Percentiles rank a stretch among this genome's conserved stretches.
Evolutionary conservation across 2,329 filamentous ascomycete species (phyloP).

Genomic region (Colletotrichum tofieldiae): DNA sequence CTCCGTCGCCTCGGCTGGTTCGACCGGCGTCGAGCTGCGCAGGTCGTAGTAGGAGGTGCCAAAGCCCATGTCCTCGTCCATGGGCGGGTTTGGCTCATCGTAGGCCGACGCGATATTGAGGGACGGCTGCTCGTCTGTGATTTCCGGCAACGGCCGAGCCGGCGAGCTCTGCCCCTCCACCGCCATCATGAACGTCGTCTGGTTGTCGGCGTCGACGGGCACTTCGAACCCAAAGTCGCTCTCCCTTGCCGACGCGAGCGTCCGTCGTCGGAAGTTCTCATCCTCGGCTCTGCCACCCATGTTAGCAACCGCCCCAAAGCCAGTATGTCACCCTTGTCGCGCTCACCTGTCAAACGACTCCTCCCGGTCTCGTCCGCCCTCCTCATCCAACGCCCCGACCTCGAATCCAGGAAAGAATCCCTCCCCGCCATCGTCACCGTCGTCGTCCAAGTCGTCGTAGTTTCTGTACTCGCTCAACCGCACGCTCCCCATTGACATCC

Average conservation of each 20-base stretch:
- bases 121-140: constrained; percentile 44
- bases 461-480: constrained; percentile 69
- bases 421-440: constrained; percentile 60
- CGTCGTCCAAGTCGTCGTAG: constrained; percentile 55
- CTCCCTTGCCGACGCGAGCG: constrained; percentile 56
- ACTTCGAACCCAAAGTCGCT: constrained; percentile 69
- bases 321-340: not conserved
- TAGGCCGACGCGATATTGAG: constrained; percentile 38
- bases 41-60: constrained; percentile 22
- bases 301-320: constrained; percentile 40
- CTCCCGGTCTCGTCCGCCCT: constrained; percentile 57
- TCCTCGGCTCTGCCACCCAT: constrained; percentile 52
- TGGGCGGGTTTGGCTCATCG: constrained; percentile 39
- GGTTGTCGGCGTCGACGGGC: constrained; percentile 61
- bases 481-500: constrained; percentile 67
- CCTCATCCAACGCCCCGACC: constrained; percentile 45
- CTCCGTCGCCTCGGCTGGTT: constrained; percentile 10
- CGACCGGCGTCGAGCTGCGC: constrained; percentile 48
- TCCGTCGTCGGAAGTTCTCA: constrained; percentile 58
- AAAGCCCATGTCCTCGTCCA: constrained; percentile 20
- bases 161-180: constrained; percentile 48
- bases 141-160: constrained; percentile 36
- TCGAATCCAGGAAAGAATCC: constrained; percentile 64
- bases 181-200: constrained; percentile 67
- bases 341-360: constrained; percentile 38